These are phyloP conservation scores for Candida nanaspora DNA, from an alignment of 805 yeast species.

Conservation along the genomic window DNA sequence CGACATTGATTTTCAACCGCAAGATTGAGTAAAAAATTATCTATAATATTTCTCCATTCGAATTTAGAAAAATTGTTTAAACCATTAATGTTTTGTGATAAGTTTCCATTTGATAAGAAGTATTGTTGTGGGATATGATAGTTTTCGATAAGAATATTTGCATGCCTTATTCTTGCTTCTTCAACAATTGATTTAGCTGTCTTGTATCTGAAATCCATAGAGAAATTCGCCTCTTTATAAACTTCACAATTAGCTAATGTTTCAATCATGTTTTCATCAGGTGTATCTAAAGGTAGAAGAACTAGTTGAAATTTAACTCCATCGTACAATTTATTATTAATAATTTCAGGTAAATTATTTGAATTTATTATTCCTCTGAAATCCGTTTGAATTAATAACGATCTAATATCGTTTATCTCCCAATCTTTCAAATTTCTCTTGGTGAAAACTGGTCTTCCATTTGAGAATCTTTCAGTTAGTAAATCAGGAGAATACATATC, in stretches of 20 bases:
- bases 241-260: constrained; percentile 51
- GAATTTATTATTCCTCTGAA: constrained; percentile 32
- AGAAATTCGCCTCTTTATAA: constrained; percentile 58
- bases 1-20: constrained; percentile 71
- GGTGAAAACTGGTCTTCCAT: constrained; percentile 59
- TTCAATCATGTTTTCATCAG: constrained; percentile 41
- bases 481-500: constrained; percentile 57
- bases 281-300: constrained; percentile 43
- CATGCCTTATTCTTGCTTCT: constrained; percentile 47
- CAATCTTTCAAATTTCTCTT: constrained; percentile 59
- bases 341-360: constrained; percentile 36
- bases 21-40: constrained; percentile 55
- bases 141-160: constrained; percentile 15
- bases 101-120: constrained; percentile 12
- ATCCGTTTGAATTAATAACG: constrained; percentile 47
- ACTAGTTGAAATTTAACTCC: constrained; percentile 38
- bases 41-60: constrained; percentile 72
- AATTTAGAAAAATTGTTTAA: constrained; percentile 18
- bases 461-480: constrained; percentile 39
- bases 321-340: constrained; percentile 12
- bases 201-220: constrained; percentile 42
- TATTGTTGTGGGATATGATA: constrained; percentile 14
- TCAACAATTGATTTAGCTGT: constrained; percentile 58
- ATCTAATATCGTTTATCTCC: constrained; percentile 64
- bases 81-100: constrained; percentile 3